These are phyloP conservation scores for Penicillium manginii DNA, from an alignment of 495 filamentous ascomycete species.

Conservation along the genomic window DNA sequence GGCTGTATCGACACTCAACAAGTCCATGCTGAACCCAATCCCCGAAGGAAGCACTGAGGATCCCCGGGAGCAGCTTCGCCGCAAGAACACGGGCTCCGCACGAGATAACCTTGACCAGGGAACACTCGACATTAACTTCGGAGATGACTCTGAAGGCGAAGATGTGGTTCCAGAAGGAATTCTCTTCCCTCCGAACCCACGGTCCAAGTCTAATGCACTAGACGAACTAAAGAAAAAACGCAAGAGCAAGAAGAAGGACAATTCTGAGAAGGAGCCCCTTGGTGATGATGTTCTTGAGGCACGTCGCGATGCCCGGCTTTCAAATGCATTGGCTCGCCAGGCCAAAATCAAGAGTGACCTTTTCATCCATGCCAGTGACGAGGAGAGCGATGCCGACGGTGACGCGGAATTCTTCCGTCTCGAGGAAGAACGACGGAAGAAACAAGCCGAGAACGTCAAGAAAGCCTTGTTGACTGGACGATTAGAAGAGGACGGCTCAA, in stretches of 20 bases:
- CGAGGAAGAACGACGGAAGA: constrained; percentile 62
- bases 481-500: constrained; percentile 47
- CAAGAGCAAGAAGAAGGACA: constrained; percentile 38
- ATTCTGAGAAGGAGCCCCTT: constrained; percentile 43
- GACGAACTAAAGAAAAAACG: constrained; percentile 58
- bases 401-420: constrained; percentile 70
- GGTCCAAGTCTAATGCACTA: constrained; percentile 49
- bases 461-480: constrained; percentile 57
- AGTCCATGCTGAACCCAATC: constrained; percentile 69
- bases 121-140: constrained; percentile 51
- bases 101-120: constrained; percentile 43
- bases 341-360: constrained; percentile 81
- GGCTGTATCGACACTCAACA: constrained; percentile 64
- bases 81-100: constrained; percentile 58
- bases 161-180: constrained; percentile 63
- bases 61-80: constrained; percentile 76
- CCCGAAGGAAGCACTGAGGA: constrained; percentile 69
- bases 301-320: constrained; percentile 56
- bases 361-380: constrained; percentile 78
- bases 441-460: constrained; percentile 52
- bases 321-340: constrained; percentile 64
- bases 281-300: constrained; percentile 56
- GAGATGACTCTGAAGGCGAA: constrained; percentile 65
- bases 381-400: constrained; percentile 72
- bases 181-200: constrained; percentile 65